A percentile compares a stretch with the other conserved stretches of the same genome.
phyloP scores from a whole-genome alignment of 441 rosid species.

The Hura crepitans region DNA sequence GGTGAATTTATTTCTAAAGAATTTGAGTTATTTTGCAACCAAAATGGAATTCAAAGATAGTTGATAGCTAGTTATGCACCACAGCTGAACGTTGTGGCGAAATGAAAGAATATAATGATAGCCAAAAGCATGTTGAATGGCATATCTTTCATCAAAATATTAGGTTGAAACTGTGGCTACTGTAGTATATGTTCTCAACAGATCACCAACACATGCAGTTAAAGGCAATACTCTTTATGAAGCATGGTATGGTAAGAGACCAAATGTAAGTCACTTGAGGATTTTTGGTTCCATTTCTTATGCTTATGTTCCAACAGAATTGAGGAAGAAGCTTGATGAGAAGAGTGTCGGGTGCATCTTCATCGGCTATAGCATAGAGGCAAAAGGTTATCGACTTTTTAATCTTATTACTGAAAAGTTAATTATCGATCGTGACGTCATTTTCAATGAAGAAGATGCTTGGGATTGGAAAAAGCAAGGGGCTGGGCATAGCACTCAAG shows the following conservation, averaged over 20 bases:
- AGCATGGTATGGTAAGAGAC: too few relatives aligned
- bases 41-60: neutral
- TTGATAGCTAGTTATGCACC: neutral
- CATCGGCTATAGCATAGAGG: neutral
- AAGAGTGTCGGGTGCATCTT: too few relatives aligned
- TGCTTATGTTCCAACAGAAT: neutral
- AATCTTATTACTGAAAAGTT: neutral
- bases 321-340: too few relatives aligned
- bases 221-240: neutral
- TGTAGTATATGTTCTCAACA: neutral
- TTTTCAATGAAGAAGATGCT: neutral
- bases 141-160: neutral
- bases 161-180: neutral
- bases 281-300: neutral
- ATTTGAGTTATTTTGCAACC: neutral
- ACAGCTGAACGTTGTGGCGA: neutral
- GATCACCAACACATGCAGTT: neutral
- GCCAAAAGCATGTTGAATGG: neutral
- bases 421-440: neutral
- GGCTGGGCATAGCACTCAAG: neutral
- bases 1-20: neutral
- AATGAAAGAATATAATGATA: neutral
- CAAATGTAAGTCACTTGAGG: neutral
- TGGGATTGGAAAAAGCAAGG: neutral
- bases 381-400: neutral